A percentile compares a stretch with the other conserved stretches of the same genome.
These are phyloP conservation scores for Xylaria hypoxylon DNA, from an alignment of 2,329 filamentous ascomycete species.

Conservation along the genomic window DNA sequence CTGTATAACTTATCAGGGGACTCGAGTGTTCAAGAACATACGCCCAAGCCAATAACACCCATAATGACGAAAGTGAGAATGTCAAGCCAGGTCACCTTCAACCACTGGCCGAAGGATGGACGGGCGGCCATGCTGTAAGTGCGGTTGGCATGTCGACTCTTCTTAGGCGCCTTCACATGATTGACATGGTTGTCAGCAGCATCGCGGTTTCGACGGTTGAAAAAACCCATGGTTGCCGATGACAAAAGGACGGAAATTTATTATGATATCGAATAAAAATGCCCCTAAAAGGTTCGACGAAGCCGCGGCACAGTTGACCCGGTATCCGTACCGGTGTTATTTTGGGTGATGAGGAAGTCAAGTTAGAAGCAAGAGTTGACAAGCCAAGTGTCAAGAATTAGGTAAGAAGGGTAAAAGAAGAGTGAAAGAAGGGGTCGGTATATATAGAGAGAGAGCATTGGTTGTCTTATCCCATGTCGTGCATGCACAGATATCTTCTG, in stretches of 20 bases:
- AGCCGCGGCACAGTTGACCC: neutral
- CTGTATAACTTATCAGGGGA: neutral
- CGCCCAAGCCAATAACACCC: slow-evolving; percentile 74
- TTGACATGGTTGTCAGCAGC: slow-evolving; percentile 24
- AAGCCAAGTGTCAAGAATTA: neutral
- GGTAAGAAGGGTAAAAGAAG: neutral
- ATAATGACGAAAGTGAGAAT: slow-evolving; percentile 74
- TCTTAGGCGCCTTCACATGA: slow-evolving; percentile 18
- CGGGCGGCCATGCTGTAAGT: slow-evolving; percentile 60
- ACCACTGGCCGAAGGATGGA: slow-evolving; percentile 76
- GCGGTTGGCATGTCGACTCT: slow-evolving; percentile 29
- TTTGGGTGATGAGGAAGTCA: neutral
- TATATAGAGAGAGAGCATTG: neutral
- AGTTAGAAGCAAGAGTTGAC: neutral
- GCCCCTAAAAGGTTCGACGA: neutral
- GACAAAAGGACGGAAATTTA: neutral
- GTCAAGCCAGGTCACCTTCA: slow-evolving; percentile 75
- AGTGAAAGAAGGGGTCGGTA: neutral
- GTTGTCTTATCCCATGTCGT: neutral
- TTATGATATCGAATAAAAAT: slow-evolving; percentile 3
- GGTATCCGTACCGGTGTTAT: slow-evolving; percentile 6
- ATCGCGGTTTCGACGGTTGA: slow-evolving; percentile 41
- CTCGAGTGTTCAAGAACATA: slow-evolving; percentile 54
- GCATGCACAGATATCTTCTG: neutral
- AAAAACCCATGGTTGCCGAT: slow-evolving; percentile 42